Conservation (phyloP, 176 grass and related monocot species). For the Sorghum bicolor region DNA sequence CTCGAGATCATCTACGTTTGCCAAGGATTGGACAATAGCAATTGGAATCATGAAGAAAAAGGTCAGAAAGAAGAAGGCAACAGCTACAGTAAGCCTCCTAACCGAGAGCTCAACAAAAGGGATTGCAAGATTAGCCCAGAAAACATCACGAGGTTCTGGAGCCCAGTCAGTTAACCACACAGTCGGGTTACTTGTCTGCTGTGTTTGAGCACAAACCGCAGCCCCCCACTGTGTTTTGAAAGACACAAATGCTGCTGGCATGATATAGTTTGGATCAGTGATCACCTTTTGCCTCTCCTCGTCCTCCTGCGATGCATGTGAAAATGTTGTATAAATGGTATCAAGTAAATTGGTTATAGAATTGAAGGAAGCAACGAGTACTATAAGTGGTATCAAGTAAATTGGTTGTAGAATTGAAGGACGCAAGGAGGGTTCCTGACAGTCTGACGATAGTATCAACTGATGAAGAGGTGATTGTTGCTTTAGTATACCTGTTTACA, state of each 20-base stretch:
- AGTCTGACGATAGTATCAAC: background rate
- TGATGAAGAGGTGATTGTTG: background rate
- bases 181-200: constrained; percentile 92
- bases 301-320: constrained; percentile 55
- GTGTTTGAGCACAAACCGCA: constrained; percentile 97
- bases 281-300: constrained; percentile 72
- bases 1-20: constrained; percentile 86
- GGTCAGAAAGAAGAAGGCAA: constrained; percentile 76
- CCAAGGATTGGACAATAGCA: constrained; percentile 91
- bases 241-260: constrained; percentile 94
- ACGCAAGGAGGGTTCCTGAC: background rate
- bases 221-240: constrained; percentile 87
- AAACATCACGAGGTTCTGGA: constrained; percentile 88
- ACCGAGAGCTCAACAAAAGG: constrained; percentile 82
- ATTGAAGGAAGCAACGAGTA: constrained; percentile 5
- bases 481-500: constrained; percentile 74
- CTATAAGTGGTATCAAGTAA: background rate
- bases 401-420: background rate
- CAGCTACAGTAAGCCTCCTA: constrained; percentile 70
- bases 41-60: constrained; percentile 99
- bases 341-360: background rate
- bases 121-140: constrained; percentile 87
- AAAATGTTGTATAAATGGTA: constrained; percentile 17
- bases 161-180: constrained; percentile 94
- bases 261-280: constrained; percentile 59